A percentile compares a stretch with the other conserved stretches of the same genome.
These are phyloP conservation scores for Thalassiosira profunda DNA, from an alignment of 108 stramenopile species.

Conservation along the genomic window DNA sequence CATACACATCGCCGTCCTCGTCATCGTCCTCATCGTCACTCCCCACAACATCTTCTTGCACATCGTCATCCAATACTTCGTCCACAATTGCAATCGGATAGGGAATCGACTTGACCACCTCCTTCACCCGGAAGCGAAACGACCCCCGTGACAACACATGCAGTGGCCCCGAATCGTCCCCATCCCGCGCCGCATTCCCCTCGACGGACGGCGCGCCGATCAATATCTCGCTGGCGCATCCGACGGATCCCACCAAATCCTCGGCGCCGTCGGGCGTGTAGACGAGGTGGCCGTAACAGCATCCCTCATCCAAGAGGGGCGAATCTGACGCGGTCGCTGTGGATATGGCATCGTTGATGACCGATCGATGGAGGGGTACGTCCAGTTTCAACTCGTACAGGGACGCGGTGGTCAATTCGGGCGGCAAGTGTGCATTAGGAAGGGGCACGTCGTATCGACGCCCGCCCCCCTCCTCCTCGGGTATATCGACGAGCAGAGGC, in stretches of 20 bases:
- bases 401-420: conserved; percentile 67
- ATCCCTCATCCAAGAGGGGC: background rate
- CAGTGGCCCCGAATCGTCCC: conserved; percentile 29
- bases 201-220: conserved; percentile 41
- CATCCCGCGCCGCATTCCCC: background rate
- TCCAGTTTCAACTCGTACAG: conserved; percentile 73
- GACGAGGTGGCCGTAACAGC: conserved; percentile 73
- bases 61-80: conserved; percentile 72
- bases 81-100: conserved; percentile 84
- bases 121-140: conserved; percentile 80
- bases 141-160: conserved; percentile 64
- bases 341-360: conserved; percentile 66
- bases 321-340: background rate
- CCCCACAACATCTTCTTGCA: conserved; percentile 27
- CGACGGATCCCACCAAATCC: conserved; percentile 73
- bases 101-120: conserved; percentile 70
- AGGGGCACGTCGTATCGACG: conserved; percentile 58
- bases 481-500: conserved; percentile 42
- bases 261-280: conserved; percentile 30
- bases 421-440: conserved; percentile 77
- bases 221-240: conserved; percentile 76
- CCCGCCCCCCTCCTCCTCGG: background rate
- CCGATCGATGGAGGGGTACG: conserved; percentile 62
- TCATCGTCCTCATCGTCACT: conserved; percentile 58
- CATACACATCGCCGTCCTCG: conserved; percentile 57